These are phyloP conservation scores for Sporopachydermia cereana DNA, from an alignment of 1,139 yeast genomes.

Conservation along the genomic window DNA sequence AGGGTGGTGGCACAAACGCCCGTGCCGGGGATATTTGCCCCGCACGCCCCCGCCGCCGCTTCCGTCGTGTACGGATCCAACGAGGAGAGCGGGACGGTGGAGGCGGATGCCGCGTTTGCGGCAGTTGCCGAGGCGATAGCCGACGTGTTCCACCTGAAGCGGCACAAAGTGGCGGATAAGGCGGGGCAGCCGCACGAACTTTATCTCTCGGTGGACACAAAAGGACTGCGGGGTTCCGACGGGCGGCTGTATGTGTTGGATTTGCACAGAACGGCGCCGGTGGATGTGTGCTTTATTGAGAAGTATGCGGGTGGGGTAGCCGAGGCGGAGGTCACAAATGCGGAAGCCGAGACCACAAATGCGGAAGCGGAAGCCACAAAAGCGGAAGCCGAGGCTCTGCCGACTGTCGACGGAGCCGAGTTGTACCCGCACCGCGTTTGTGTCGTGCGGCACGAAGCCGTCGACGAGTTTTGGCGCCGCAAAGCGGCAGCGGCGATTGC, in stretches of 20 bases:
- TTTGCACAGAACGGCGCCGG: conserved; percentile 71
- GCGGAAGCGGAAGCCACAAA: too few relatives aligned
- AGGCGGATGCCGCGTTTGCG: conserved; percentile 39
- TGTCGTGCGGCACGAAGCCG: conserved; percentile 75
- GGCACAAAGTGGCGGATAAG: conserved; percentile 44
- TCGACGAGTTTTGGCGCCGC: conserved; percentile 80
- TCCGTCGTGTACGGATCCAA: conserved; percentile 60
- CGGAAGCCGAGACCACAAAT: too few relatives aligned
- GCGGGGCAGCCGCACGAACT: conserved; percentile 33
- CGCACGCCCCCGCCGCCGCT: conserved; percentile 22
- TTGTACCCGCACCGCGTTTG: conserved; percentile 78
- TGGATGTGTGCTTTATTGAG: conserved; percentile 69
- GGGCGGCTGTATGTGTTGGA: conserved; percentile 79
- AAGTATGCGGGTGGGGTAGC: too few relatives aligned
- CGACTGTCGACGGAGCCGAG: conserved; percentile 23
- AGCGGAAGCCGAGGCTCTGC: too few relatives aligned
- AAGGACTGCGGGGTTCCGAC: conserved; percentile 81
- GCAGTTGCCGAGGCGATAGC: conserved; percentile 51
- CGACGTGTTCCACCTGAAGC: conserved; percentile 66
- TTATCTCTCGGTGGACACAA: conserved; percentile 64
- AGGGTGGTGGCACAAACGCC: conserved; percentile 90
- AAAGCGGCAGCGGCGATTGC: conserved; percentile 42
- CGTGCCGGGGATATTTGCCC: conserved; percentile 86
- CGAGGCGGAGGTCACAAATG: too few relatives aligned
- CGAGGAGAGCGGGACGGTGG: conserved; percentile 42